A percentile compares a stretch with the other conserved stretches of the same genome.
Evolutionary conservation across 225 moss, liverwort and hornwort species (phyloP).

Genomic region (Marchantia polymorpha): DNA sequence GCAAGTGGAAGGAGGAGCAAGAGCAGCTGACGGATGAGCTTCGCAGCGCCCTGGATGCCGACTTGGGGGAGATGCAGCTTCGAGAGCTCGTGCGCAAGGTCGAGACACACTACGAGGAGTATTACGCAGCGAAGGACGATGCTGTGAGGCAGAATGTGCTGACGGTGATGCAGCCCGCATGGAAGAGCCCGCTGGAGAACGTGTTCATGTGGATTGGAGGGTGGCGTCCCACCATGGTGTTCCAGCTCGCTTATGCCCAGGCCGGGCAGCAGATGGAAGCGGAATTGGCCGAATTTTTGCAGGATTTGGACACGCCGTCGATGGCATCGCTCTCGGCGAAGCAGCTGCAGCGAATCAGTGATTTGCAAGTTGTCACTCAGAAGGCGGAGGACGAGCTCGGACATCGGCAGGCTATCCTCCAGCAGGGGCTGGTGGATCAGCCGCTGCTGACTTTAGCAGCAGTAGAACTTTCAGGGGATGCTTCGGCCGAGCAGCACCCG

Average conservation of each 20-base stretch:
- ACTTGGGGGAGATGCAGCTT: slow-evolving; percentile 21
- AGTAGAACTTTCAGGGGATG: slow-evolving; percentile 9
- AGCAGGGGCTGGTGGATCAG: slow-evolving; percentile 50
- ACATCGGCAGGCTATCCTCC: slow-evolving; percentile 43
- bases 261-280: slow-evolving; percentile 50
- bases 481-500: not conserved
- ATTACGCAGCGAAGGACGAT: slow-evolving; percentile 40
- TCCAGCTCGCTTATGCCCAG: slow-evolving; percentile 53
- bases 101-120: slow-evolving; percentile 35
- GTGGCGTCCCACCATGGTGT: slow-evolving; percentile 53
- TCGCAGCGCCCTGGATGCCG: slow-evolving; percentile 19
- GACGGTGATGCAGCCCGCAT: slow-evolving; percentile 41
- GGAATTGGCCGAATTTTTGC: slow-evolving; percentile 45
- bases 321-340: slow-evolving; percentile 47
- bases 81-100: slow-evolving; percentile 21
- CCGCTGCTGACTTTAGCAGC: slow-evolving; percentile 41
- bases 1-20: slow-evolving; percentile 32
- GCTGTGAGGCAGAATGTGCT: slow-evolving; percentile 46
- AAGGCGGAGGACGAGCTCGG: slow-evolving; percentile 41
- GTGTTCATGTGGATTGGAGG: slow-evolving; percentile 60
- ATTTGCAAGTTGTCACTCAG: slow-evolving; percentile 43
- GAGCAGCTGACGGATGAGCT: slow-evolving; percentile 21
- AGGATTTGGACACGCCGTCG: slow-evolving; percentile 39
- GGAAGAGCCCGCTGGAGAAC: slow-evolving; percentile 52
- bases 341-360: slow-evolving; percentile 40